Percentiles rank a stretch among this genome's conserved stretches.
These are phyloP conservation scores for Bauhinia variegata DNA, from an alignment of 306 rosid genomes.

Conservation along the genomic window DNA sequence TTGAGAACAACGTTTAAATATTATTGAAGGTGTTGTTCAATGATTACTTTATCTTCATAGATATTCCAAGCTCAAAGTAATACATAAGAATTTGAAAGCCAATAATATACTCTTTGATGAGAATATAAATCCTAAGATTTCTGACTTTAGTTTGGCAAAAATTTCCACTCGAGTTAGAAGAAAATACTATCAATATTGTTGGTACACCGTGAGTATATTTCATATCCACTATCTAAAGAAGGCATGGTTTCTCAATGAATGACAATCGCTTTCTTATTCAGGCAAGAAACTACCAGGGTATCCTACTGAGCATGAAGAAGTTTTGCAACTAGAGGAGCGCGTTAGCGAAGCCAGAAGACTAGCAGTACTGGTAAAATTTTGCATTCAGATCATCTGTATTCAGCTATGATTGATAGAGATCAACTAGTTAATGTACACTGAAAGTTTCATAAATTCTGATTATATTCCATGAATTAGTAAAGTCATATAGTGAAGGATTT, in stretches of 20 bases:
- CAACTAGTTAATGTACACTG: not conserved
- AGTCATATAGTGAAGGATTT: not conserved
- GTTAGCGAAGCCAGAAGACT: conserved; percentile 78
- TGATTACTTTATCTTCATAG: conserved; percentile 28
- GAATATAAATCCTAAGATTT: conserved; percentile 20
- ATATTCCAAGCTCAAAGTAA: conserved; percentile 4
- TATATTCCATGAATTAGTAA: not conserved
- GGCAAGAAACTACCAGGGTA: conserved; percentile 71
- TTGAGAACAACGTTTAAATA: conserved; percentile 11
- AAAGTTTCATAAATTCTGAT: not conserved
- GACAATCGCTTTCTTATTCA: conserved; percentile 27
- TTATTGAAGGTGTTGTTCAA: conserved; percentile 25
- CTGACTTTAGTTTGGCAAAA: not conserved
- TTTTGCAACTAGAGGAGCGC: conserved; percentile 64
- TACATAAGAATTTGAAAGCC: conserved; percentile 28
- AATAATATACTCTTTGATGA: conserved; percentile 30
- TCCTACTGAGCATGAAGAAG: conserved; percentile 74
- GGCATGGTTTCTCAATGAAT: conserved; percentile 8
- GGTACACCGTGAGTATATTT: not conserved
- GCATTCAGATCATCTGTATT: not conserved
- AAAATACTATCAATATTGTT: conserved; percentile 2
- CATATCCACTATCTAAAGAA: not conserved
- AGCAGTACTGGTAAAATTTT: conserved; percentile 52
- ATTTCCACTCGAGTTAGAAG: not conserved
- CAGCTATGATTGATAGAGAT: not conserved